phyloP scores from a whole-genome alignment of 352 stramenopile species.

The Hyaloperonospora arabidopsidis region DNA sequence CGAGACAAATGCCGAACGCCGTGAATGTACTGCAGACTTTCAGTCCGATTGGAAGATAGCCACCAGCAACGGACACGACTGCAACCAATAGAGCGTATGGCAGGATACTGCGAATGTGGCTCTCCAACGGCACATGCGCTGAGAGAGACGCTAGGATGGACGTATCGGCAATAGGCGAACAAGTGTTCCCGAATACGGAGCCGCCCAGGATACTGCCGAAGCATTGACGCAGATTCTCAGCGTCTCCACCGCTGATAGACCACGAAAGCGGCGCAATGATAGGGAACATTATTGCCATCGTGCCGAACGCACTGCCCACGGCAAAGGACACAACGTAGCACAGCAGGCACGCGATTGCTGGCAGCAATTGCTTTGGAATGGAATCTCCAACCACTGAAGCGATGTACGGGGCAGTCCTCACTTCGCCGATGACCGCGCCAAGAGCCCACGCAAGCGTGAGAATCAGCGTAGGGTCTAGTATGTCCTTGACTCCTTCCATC shows the following conservation, averaged over 20 bases:
- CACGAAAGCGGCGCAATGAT: slow-evolving; percentile 84
- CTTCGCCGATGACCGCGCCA: slow-evolving; percentile 73
- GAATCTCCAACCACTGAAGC: slow-evolving; percentile 66
- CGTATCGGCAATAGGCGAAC: slow-evolving; percentile 90
- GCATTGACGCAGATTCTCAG: slow-evolving; percentile 77
- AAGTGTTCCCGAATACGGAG: slow-evolving; percentile 85
- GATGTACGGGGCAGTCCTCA: slow-evolving; percentile 79
- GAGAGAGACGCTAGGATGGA: slow-evolving; percentile 85
- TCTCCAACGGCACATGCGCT: slow-evolving; percentile 63
- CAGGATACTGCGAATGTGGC: slow-evolving; percentile 81
- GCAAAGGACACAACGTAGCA: slow-evolving; percentile 88
- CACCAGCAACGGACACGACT: slow-evolving; percentile 55
- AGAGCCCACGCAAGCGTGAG: slow-evolving; percentile 87
- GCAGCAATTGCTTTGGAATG: slow-evolving; percentile 72
- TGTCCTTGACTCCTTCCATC: slow-evolving; percentile 88
- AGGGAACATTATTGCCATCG: slow-evolving; percentile 91
- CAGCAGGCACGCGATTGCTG: slow-evolving; percentile 72
- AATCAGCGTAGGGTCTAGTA: slow-evolving; percentile 87
- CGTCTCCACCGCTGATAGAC: slow-evolving; percentile 70
- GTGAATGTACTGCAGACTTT: slow-evolving; percentile 74
- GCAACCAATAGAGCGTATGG: slow-evolving; percentile 76
- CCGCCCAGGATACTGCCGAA: slow-evolving; percentile 84
- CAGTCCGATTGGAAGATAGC: slow-evolving; percentile 62
- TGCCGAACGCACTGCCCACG: slow-evolving; percentile 85
- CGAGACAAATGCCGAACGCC: slow-evolving; percentile 67